Base-by-base conservation (phyloP, 2,329 filamentous ascomycete species). In the Lachnellula subtilissima region DNA sequence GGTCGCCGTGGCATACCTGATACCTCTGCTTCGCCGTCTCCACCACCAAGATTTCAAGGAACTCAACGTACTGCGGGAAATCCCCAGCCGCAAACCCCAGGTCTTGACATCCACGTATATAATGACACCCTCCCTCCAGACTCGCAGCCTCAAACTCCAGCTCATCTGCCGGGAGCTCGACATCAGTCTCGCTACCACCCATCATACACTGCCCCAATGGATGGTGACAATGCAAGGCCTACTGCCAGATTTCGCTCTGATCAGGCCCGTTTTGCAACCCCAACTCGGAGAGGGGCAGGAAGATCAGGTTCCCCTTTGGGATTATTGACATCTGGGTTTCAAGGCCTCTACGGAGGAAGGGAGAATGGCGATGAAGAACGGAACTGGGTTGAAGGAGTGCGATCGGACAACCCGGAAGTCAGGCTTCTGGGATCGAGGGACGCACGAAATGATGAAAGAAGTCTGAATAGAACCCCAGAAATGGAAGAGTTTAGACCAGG, bases 101-200 rank as follows among this genome's bases (percentile, higher is more conserved):
- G 65, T 46, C 58, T 61, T 35, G 51, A 28, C 15, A 63, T 78
- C 48, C 67, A 65, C 22, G 69, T 81, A 25, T 81, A 81, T 58
- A 73, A 79, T 57, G 78, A 81, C 59, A 66, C 67, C 23, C 54
- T 76, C 47, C 72, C 77, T 7, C 70, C 75, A 22, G 69, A 69
- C 5, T 67, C 66, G 9, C 78, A 80, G 58, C 77, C 78, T n/a
- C 77, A 77, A 62, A 80, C 79, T 11, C 77, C 78, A 22, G 70
- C 71, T 46, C 73, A 79, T 53, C 63, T 80, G n/a, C 76, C 78
- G 1, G 78, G 78, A 64, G 71, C 75, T 48, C 74, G 76, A 11
- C 77, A 79, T 59, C 73, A 69, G 50, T 77, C 76, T 53, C 73
- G 73, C 35, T 67, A 76, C 36, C 66, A 69, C 14, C 74, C 73